These are phyloP conservation scores for Setaria viridis DNA, from an alignment of 202 grass and related monocot genomes.

Conservation along the genomic window DNA sequence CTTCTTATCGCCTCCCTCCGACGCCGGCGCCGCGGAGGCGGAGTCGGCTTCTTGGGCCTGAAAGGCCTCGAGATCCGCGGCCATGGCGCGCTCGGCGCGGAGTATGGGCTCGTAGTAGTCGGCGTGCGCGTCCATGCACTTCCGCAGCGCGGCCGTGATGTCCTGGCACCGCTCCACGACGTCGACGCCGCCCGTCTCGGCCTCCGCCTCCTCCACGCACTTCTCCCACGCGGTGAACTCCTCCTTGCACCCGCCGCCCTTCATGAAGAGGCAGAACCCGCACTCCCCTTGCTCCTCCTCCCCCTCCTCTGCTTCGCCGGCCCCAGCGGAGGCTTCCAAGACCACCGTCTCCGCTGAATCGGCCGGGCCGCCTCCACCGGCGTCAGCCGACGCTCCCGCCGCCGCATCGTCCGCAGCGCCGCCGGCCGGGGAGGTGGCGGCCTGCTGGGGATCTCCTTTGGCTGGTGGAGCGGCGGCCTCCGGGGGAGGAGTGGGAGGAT, in stretches of 20 bases:
- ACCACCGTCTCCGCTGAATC: constrained; percentile 38
- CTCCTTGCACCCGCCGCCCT: constrained; percentile 89
- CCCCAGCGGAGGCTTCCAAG: constrained; percentile 7
- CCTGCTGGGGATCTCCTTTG: constrained; percentile 15
- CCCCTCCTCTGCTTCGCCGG: constrained; percentile 40
- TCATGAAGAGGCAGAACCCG: constrained; percentile 94
- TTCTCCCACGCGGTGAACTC: constrained; percentile 92
- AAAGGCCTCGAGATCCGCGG: constrained; percentile 52
- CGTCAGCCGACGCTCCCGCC: not conserved
- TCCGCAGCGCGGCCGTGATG: constrained; percentile 62
- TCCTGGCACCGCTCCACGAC: constrained; percentile 73
- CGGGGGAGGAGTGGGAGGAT: not conserved
- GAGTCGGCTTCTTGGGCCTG: constrained; percentile 18
- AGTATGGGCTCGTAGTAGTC: constrained; percentile 93
- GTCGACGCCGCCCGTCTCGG: constrained; percentile 43
- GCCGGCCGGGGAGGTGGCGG: not conserved
- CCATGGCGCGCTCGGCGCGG: constrained; percentile 63
- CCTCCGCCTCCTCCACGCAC: constrained; percentile 66
- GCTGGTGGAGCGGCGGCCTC: not conserved
- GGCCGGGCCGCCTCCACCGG: not conserved
- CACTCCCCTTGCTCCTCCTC: constrained; percentile 79
- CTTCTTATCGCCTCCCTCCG: constrained; percentile 20
- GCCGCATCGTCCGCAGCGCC: not conserved
- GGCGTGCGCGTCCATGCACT: constrained; percentile 80
- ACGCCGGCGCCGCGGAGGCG: not conserved